Conservation (phyloP, 1,139 yeast genomes). For the Candida sp. region DNA sequence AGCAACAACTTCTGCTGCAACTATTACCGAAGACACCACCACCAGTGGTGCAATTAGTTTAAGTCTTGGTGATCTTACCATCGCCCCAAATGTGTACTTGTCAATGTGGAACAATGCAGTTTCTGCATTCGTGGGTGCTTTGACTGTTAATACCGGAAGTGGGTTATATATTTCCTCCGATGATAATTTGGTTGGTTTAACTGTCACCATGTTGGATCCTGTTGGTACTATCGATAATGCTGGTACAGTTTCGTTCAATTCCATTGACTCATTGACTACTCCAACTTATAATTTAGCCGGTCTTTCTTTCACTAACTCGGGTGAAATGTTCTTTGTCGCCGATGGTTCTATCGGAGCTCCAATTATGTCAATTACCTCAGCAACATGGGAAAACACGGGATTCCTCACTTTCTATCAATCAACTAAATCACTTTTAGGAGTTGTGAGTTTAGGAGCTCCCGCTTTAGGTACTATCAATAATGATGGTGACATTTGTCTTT, state of each 20-base stretch:
- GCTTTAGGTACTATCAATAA: slow-evolving; percentile 18
- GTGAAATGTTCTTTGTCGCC: background rate
- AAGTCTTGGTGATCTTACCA: slow-evolving; percentile 20
- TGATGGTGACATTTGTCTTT: slow-evolving; percentile 24
- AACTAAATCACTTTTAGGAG: slow-evolving; percentile 12
- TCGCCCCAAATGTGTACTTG: slow-evolving; percentile 28
- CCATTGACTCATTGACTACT: slow-evolving; percentile 9
- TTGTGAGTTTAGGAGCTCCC: slow-evolving; percentile 11
- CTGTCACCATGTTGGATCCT: slow-evolving; percentile 8
- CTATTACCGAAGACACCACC: slow-evolving; percentile 4
- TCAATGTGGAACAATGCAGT: slow-evolving; percentile 28
- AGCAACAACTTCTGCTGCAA: background rate
- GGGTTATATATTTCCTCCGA: slow-evolving; percentile 16
- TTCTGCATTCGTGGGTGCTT: slow-evolving; percentile 18
- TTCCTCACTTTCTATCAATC: slow-evolving; percentile 16
- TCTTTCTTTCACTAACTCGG: background rate
- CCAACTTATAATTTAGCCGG: slow-evolving; percentile 7
- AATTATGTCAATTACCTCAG: slow-evolving; percentile 11
- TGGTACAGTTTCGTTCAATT: slow-evolving; percentile 13
- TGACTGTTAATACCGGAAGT: slow-evolving; percentile 18
- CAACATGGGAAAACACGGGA: slow-evolving; percentile 22
- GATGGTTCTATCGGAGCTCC: background rate
- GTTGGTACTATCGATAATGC: slow-evolving; percentile 7
- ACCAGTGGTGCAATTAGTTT: slow-evolving; percentile 15
- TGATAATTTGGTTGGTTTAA: slow-evolving; percentile 8